Conservation (phyloP, 2,329 filamentous ascomycete genomes). For the Aureobasidium vineae region DNA sequence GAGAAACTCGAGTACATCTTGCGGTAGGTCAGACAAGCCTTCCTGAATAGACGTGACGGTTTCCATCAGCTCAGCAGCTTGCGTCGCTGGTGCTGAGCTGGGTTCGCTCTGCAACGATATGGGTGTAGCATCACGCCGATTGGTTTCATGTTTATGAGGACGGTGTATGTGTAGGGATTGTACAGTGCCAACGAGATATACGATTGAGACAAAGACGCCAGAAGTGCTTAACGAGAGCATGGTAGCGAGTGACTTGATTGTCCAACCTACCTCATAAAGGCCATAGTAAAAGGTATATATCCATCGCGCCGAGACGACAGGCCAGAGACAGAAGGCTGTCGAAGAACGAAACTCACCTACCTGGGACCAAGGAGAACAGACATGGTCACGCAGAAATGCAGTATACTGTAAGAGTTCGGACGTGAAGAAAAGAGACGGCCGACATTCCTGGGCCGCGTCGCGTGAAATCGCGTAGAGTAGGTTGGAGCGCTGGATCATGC, state of each 20-base stretch:
- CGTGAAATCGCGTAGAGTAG: slow-evolving; percentile 21
- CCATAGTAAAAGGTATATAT: slow-evolving; percentile 17
- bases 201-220: not conserved
- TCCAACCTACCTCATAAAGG: not conserved
- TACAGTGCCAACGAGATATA: not conserved
- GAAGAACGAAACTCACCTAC: slow-evolving; percentile 17
- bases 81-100: not conserved
- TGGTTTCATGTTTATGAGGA: not conserved
- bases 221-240: slow-evolving; percentile 2
- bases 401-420: slow-evolving; percentile 14
- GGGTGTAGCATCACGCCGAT: slow-evolving; percentile 11
- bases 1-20: slow-evolving; percentile 13
- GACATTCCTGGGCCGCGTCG: slow-evolving; percentile 24
- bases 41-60: slow-evolving; percentile 6
- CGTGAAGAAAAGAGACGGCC: slow-evolving; percentile 11
- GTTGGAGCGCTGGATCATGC: slow-evolving; percentile 11
- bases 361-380: slow-evolving; percentile 12
- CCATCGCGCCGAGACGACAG: not conserved
- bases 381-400: slow-evolving; percentile 25
- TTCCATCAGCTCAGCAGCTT: slow-evolving; percentile 7
- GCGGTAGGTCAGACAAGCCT: slow-evolving; percentile 5
- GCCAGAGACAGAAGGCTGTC: slow-evolving; percentile 21
- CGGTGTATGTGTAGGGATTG: slow-evolving; percentile 20
- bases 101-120: not conserved
- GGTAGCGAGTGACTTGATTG: slow-evolving; percentile 6